Conservation (phyloP, 2,329 filamentous ascomycete genomes). For the Lasiodiplodia hormozganensis region DNA sequence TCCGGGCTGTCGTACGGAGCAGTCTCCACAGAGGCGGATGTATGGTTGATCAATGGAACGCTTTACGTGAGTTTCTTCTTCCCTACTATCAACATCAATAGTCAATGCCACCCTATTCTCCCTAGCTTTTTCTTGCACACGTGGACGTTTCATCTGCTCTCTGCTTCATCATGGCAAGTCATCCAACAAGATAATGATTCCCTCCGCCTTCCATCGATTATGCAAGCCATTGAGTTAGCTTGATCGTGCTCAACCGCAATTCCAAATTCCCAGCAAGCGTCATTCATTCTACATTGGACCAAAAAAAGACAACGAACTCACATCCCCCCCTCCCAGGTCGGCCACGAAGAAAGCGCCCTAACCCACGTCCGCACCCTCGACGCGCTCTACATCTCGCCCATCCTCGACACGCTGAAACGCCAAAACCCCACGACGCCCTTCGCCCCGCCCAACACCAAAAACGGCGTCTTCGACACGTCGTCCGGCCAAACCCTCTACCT, state of each 20-base stretch:
- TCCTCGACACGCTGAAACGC: slow-evolving; percentile 61
- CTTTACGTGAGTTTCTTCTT: slow-evolving; percentile 55
- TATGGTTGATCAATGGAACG: slow-evolving; percentile 64
- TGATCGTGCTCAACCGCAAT: too few relatives aligned
- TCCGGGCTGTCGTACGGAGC: slow-evolving; percentile 64
- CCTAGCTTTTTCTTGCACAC: neutral
- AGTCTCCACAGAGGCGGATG: slow-evolving; percentile 65
- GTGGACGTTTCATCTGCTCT: too few relatives aligned
- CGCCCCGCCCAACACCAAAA: slow-evolving; percentile 35
- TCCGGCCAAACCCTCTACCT: slow-evolving; percentile 66
- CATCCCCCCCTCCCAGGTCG: slow-evolving; percentile 50
- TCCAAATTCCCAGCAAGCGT: neutral
- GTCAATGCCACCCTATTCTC: neutral
- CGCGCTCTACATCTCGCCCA: slow-evolving; percentile 66
- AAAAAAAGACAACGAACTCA: neutral
- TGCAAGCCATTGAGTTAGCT: too few relatives aligned
- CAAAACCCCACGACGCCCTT: slow-evolving; percentile 64
- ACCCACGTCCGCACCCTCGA: slow-evolving; percentile 61
- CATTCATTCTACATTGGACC: neutral
- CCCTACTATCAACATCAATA: neutral
- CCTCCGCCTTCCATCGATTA: too few relatives aligned
- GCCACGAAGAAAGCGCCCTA: slow-evolving; percentile 62
- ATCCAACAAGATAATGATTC: too few relatives aligned
- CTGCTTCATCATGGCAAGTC: too few relatives aligned
- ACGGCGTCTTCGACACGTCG: slow-evolving; percentile 67